Base-by-base conservation (phyloP, 768 basidiomycete species). In the Suillus spraguei region DNA sequence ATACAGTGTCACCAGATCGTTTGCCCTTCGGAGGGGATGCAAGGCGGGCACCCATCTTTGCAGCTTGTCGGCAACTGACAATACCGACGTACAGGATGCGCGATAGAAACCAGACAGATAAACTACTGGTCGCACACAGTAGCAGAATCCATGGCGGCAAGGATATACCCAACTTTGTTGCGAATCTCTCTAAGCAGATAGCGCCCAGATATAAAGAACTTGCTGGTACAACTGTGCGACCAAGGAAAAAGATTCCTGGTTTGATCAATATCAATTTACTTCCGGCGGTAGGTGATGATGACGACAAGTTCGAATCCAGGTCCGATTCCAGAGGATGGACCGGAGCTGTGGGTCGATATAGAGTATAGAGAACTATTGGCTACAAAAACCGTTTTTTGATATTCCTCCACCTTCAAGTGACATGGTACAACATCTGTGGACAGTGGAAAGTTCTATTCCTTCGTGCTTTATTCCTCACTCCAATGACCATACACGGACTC, bases 41-140 rank as follows among this genome's bases (percentile, higher is more conserved):
- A 35, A 79, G 73, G 17, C 80, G 80, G 35, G 85, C 84, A 5
- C 85, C 85, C 60, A 83, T 46, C 1, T 73, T 69, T 39, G 77
- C 75, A 5, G 85, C 85, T 33, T 75, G 70, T 14, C 78, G 71
- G 39, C 70, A 71, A 32, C 76, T 71, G 10, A 64, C 64, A 9
- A 78, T 55, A 7, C 74, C 67, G 20, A 70, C 69, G 22, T 66
- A 64, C 20, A 75, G 42, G n/a, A 82, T 67, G 22, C 72, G 75
- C 49, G 77, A 47, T 3, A 71, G 60, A 20, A 76, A 69, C 20
- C 73, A 61, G 5, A 78, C 42, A 5, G 82, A 84, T 5, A 82
- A 62, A 58, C 71, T 66, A 16, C 77, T 64, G 4, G 76, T 35
- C 11, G 76, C 71, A 7, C 69, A 74, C 2, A 65, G 65, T n/a